Evolutionary conservation across 2,329 filamentous ascomycete species (phyloP).

Genomic region (Canariomyces notabilis): DNA sequence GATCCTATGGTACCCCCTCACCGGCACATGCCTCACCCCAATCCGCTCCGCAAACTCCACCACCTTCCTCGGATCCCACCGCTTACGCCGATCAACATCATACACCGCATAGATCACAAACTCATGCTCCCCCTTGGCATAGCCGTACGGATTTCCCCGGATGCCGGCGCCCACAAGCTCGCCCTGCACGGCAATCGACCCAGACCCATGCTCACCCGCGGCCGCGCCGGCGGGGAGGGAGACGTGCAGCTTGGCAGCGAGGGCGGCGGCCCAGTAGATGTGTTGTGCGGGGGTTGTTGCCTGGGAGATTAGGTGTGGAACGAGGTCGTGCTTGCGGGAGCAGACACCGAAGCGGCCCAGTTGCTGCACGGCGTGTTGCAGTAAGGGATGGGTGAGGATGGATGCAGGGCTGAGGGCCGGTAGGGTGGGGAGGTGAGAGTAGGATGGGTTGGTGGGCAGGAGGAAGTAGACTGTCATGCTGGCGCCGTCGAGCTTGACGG

Average conservation of each 20-base stretch:
- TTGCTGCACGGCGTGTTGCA: conserved; percentile 13
- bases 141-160: conserved; percentile 28
- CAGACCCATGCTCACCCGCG: conserved; percentile 15
- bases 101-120: conserved; percentile 33
- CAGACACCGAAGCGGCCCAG: conserved; percentile 32
- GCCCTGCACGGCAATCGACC: conserved; percentile 31
- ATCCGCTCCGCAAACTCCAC: conserved; percentile 27
- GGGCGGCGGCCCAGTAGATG: conserved; percentile 26
- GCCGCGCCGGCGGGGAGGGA: conserved; percentile 20
- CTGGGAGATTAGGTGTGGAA: conserved; percentile 14
- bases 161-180: conserved; percentile 30
- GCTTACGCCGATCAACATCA: conserved; percentile 29
- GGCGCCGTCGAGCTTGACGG: conserved; percentile 36
- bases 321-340: conserved; percentile 26
- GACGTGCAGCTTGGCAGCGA: conserved; percentile 20
- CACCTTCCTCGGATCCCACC: conserved; percentile 27
- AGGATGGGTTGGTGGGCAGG: conserved; percentile 19
- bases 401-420: not conserved
- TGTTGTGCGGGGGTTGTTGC: not conserved
- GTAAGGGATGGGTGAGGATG: not conserved
- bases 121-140: conserved; percentile 22
- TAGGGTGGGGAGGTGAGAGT: conserved; percentile 18
- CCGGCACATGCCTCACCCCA: conserved; percentile 31
- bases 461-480: conserved; percentile 37
- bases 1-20: conserved; percentile 25